phyloP scores from a whole-genome alignment of 345 rosid species.

The Eutrema yunnanense region DNA sequence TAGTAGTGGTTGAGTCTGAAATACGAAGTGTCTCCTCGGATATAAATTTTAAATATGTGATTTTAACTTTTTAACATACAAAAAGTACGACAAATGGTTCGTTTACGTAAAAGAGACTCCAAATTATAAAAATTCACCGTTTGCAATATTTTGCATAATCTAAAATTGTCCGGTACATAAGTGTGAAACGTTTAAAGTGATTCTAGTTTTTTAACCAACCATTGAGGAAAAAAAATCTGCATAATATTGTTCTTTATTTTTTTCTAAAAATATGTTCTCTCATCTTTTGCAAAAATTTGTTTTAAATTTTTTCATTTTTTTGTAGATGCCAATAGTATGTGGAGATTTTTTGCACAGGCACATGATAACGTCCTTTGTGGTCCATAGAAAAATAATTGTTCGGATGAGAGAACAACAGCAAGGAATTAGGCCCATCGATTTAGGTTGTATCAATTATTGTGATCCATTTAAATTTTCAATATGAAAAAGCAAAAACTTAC shows the following conservation, averaged over 20 bases:
- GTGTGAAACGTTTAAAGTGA: not conserved
- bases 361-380: conserved; percentile 1
- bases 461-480: not conserved
- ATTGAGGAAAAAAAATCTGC: not conserved
- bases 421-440: not conserved
- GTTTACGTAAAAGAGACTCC: not conserved
- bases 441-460: not conserved
- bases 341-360: not conserved
- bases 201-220: not conserved
- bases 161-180: not conserved
- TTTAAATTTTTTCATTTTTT: not conserved
- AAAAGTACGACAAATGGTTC: not conserved
- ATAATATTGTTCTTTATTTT: not conserved
- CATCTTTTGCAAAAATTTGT: not conserved
- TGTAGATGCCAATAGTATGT: not conserved
- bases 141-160: not conserved
- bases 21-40: not conserved
- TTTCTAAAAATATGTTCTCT: not conserved
- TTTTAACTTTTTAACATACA: not conserved
- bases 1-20: not conserved
- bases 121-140: not conserved
- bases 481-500: no score
- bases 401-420: not conserved
- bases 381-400: not conserved
- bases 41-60: not conserved